Evolutionary conservation across 2,329 filamentous ascomycete species (phyloP).

Genomic region (Scleromitrula shiraiana): DNA sequence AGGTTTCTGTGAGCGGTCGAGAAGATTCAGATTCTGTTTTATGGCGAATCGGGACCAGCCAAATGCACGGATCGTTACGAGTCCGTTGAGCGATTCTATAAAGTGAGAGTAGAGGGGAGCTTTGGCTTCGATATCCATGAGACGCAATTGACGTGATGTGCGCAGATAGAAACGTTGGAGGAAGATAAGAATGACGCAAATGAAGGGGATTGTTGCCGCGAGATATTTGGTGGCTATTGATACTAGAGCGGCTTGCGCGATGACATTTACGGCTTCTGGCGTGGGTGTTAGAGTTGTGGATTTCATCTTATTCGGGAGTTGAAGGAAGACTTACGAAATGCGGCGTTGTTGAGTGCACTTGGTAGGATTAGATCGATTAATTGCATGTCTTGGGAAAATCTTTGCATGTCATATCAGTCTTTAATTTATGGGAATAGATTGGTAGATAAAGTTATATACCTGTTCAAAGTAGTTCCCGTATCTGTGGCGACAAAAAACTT

Average conservation of each 20-base stretch:
- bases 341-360: constrained; percentile 8
- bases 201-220: neutral
- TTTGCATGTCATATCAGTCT: neutral
- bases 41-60: constrained; percentile 31
- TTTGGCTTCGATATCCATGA: constrained; percentile 36
- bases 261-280: constrained; percentile 33
- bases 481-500: constrained; percentile 21
- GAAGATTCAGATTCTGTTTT: constrained; percentile 33
- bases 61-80: constrained; percentile 38
- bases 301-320: constrained; percentile 32
- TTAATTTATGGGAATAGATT: neutral
- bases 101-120: constrained; percentile 39
- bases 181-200: constrained; percentile 4
- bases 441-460: constrained; percentile 14
- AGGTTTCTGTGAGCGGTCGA: constrained; percentile 47
- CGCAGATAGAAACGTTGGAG: constrained; percentile 37
- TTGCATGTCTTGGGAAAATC: constrained; percentile 4
- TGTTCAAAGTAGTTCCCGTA: constrained; percentile 16
- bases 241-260: neutral
- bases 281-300: too few relatives aligned
- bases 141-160: constrained; percentile 39
- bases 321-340: constrained; percentile 27
- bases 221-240: neutral
- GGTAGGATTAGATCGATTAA: neutral
- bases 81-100: constrained; percentile 35